A percentile compares a stretch with the other conserved stretches of the same genome.
Evolutionary conservation across 768 basidiomycete genomes (phyloP).

Genomic region (Panus rudis): DNA sequence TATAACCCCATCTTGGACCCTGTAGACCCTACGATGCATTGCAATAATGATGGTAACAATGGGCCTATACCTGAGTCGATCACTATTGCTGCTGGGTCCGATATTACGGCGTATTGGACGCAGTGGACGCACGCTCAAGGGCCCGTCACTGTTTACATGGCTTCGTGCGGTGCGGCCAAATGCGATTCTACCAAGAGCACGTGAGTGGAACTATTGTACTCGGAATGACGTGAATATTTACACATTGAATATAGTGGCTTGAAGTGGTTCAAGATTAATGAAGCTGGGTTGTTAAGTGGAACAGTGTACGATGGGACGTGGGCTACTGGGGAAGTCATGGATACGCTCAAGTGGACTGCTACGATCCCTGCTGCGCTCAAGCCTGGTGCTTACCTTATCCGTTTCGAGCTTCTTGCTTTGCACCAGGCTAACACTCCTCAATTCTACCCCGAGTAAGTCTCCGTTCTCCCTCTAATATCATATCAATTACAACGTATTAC

Average conservation of each 20-base stretch:
- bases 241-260: background rate
- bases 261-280: slow-evolving; percentile 31
- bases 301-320: slow-evolving; percentile 24
- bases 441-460: slow-evolving; percentile 28
- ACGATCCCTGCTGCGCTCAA: slow-evolving; percentile 9
- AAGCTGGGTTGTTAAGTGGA: slow-evolving; percentile 27
- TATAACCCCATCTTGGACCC: slow-evolving; percentile 31
- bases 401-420: slow-evolving; percentile 14
- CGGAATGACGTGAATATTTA: background rate
- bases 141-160: slow-evolving; percentile 31
- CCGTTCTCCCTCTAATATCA: background rate
- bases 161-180: slow-evolving; percentile 20
- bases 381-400: slow-evolving; percentile 13
- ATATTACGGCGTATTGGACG: slow-evolving; percentile 32
- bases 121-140: slow-evolving; percentile 29
- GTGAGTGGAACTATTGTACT: background rate
- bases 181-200: background rate
- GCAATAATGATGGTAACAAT: slow-evolving; percentile 30
- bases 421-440: slow-evolving; percentile 18
- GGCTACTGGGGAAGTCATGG: slow-evolving; percentile 28
- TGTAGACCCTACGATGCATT: slow-evolving; percentile 26
- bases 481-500: background rate
- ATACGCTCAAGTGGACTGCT: slow-evolving; percentile 27
- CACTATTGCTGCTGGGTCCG: slow-evolving; percentile 31
- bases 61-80: slow-evolving; percentile 28